Base-by-base conservation (phyloP, 1,284 basidiomycete genomes). In the Moesziomyces globuligerus region DNA sequence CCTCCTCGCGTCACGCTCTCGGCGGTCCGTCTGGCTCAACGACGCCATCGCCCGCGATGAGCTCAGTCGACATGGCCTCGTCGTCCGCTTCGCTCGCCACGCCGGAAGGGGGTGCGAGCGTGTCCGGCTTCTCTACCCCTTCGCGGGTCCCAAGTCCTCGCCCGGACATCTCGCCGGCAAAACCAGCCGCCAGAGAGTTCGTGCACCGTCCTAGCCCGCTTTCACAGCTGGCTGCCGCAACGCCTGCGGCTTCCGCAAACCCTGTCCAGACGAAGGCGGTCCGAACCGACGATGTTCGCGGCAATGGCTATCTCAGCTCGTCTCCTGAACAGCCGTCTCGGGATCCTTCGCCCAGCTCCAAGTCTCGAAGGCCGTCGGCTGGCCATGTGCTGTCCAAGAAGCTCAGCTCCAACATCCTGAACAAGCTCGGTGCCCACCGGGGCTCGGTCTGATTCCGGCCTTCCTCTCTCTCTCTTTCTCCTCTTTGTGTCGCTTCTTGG, bases 321-420 rank as follows among this genome's bases (percentile, higher is more conserved):
- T 36, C 45, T 7, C 25, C 28, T 5, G 24, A 48, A 29, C 47
- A 40, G n/a, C 34, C 39, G 18, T 7, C 46, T 26, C 13, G 17
- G 13, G 29, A 11, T 4, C 10, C 13, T 15, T 29, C 46, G 9
- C 5, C 28, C 1, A 28, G 28, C n/a, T 11, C 25, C 24, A 57
- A 57, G 47, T 9, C 32, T 8, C 53, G 60, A 13, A 44, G 59
- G 8, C 55, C 66, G 9, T 64, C 60, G 2, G 56, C 67, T 2
- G 67, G 60, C 2, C 60, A 70, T 3, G 25, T 52, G 15, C 36
- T 64, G 38, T 45, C 48, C 39, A 70, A 70, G 56, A 70, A 48
- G 28, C 41, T 64, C 48, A 59, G 62, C 52, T 70, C 60, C 28
- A 64, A 52, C 52, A 45, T 62, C 15, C 55, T 64, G 7, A 46